These are phyloP conservation scores for Saccharum spontaneum DNA, from an alignment of 176 grass and related monocot species.

Conservation along the genomic window DNA sequence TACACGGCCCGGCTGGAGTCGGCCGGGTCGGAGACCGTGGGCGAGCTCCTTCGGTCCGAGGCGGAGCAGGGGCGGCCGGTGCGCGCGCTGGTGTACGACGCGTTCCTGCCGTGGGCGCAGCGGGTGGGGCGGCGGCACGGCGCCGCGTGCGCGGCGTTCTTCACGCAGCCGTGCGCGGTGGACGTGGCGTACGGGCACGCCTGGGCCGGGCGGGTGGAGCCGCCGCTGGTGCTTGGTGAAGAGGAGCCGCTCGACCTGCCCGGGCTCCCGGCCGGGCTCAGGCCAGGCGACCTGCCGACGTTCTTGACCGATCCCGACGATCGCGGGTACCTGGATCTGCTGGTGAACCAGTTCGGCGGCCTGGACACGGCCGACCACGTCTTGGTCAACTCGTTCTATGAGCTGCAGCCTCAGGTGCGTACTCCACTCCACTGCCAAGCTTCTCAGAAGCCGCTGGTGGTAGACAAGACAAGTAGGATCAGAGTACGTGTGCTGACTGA, in stretches of 20 bases:
- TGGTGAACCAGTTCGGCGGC: conserved; percentile 53
- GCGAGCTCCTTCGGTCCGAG: conserved; percentile 49
- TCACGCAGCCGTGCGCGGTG: conserved; percentile 67
- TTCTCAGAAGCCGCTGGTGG: too few species aligned
- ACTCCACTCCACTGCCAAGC: too few species aligned
- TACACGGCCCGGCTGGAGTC: conserved; percentile 50
- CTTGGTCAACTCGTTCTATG: too few species aligned
- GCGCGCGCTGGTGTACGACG: conserved; percentile 53
- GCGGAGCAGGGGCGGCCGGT: conserved; percentile 32
- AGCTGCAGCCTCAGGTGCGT: conserved; percentile 41
- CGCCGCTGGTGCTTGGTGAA: conserved; percentile 15
- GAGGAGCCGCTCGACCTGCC: conserved; percentile 18
- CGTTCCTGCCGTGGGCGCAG: conserved; percentile 62
- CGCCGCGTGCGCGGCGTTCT: conserved; percentile 37
- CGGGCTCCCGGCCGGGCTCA: conserved; percentile 21
- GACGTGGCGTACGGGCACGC: conserved; percentile 56
- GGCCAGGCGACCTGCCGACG: conserved; percentile 46
- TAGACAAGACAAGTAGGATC: too few species aligned
- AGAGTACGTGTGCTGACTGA: background rate
- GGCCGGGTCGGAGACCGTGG: conserved; percentile 46
- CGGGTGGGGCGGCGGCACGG: conserved; percentile 40
- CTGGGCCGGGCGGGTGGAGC: conserved; percentile 13
- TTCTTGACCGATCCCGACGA: conserved; percentile 19
- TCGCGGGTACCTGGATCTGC: conserved; percentile 29
- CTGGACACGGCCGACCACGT: conserved; percentile 42